Evolutionary conservation across 148 eudicot genomes (phyloP), one percentile per base, ranked within the genome.

Genomic region (Linanthus parryae): DNA sequence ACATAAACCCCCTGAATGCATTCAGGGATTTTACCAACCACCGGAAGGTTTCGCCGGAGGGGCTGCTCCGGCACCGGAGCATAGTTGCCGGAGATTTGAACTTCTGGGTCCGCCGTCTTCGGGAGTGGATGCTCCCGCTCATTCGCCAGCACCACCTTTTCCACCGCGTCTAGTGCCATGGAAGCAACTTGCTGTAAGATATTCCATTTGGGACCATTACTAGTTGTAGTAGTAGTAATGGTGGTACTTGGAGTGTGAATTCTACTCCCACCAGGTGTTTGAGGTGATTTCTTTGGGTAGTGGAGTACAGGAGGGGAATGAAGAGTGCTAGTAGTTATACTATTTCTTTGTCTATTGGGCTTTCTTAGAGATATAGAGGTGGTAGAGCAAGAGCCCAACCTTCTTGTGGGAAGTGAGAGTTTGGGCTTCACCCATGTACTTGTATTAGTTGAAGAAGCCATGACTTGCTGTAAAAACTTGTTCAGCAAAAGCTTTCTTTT

Each of bases 11-110:
- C 92, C 0, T 59, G 41, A 16, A 84, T 56, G 44, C 68, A 69
- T 0, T 64, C 63, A 21, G 92, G 92, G 20, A 84, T 67, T 15
- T 54, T 45, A 0, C 92, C 92, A 7, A 62, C 31, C 0, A 84
- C 73, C 0, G 73, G 75, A 3, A 84, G 77, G 33, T 48, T 34
- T 1, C 41, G 52, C n/a, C 45, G 27, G 8, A 72, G 81, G 0
- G 77, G 65, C 0, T 70, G 78, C 22, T 84, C 92, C 25, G 92
- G 81, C 4, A 84, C 92, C 0, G 92, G 92, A 18, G 92, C 70
- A 33, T 77, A 84, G 44, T 84, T 84, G 0, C 87, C 92, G 17
- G 87, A 50, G 13, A 84, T 80, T 17, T 84, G 92, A 12, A 84
- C 69, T 0, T 35, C 1, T 0, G 86, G 87, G 72, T 84, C 85